phyloP scores from a whole-genome alignment of 208 protist species.

The Spongospora subterranea region DNA sequence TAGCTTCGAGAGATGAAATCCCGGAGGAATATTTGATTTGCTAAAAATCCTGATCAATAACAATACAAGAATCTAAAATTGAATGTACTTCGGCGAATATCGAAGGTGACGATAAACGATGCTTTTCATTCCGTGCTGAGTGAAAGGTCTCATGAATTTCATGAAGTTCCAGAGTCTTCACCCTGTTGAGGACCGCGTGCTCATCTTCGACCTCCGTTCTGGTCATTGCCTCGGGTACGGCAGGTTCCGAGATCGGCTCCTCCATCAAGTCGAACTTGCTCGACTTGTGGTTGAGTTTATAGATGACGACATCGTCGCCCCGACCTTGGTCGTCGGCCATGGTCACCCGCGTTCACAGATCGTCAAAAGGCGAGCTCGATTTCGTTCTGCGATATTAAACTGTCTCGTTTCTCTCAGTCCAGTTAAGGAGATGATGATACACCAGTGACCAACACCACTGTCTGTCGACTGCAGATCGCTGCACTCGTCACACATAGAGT shows the following conservation, averaged over 20 bases:
- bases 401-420: too few relatives aligned
- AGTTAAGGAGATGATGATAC: too few relatives aligned
- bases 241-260: background rate
- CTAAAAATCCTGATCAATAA: background rate
- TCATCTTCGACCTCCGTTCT: background rate
- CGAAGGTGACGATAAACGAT: background rate
- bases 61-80: background rate
- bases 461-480: too few relatives aligned
- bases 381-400: too few relatives aligned
- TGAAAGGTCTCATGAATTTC: slow-evolving; percentile 42
- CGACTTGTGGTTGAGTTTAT: slow-evolving; percentile 14
- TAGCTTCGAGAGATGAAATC: slow-evolving; percentile 5
- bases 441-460: too few relatives aligned
- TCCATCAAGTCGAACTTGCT: background rate
- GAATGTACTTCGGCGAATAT: background rate
- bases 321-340: too few relatives aligned
- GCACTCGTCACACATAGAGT: too few relatives aligned
- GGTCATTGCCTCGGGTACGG: background rate
- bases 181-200: background rate
- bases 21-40: background rate
- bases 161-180: background rate
- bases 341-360: too few relatives aligned
- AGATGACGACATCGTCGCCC: background rate
- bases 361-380: too few relatives aligned
- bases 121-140: background rate